A percentile compares a stretch with the other conserved stretches of the same genome.
Conservation (phyloP, 768 basidiomycete species). For the Lactifluus rugatus region DNA sequence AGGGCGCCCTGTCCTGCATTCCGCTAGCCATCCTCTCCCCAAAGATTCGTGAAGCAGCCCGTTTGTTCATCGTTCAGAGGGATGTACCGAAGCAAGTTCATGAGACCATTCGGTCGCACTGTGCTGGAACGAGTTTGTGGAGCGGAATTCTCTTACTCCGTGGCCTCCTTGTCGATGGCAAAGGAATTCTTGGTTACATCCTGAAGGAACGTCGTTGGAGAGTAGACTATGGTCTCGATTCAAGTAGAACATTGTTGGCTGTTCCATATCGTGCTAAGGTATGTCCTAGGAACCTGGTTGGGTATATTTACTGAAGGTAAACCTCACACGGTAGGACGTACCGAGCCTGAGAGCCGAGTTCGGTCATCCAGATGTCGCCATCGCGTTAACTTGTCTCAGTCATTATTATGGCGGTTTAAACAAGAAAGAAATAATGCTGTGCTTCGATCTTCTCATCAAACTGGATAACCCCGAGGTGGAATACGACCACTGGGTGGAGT, state of each 20-base stretch:
- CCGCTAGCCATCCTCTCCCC: neutral
- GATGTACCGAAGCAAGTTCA: neutral
- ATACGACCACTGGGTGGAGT: constrained; percentile 34
- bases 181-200: constrained; percentile 31
- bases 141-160: constrained; percentile 33
- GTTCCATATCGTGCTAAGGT: constrained; percentile 41
- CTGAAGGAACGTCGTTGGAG: constrained; percentile 36
- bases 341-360: constrained; percentile 40
- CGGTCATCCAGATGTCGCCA: constrained; percentile 41
- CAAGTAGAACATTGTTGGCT: constrained; percentile 34
- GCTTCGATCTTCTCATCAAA: constrained; percentile 32
- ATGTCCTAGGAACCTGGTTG: neutral
- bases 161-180: constrained; percentile 31
- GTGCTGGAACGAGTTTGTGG: constrained; percentile 29
- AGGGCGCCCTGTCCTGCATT: neutral
- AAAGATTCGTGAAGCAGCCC: neutral
- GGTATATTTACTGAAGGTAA: neutral
- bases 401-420: constrained; percentile 42
- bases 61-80: neutral
- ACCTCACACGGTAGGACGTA: constrained; percentile 33
- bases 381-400: constrained; percentile 36
- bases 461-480: too few relatives aligned
- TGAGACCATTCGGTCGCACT: neutral
- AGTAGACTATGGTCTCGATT: constrained; percentile 42
- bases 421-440: constrained; percentile 28